Base-by-base conservation (phyloP, 805 yeast species). In the Starmerella bacillaris region DNA sequence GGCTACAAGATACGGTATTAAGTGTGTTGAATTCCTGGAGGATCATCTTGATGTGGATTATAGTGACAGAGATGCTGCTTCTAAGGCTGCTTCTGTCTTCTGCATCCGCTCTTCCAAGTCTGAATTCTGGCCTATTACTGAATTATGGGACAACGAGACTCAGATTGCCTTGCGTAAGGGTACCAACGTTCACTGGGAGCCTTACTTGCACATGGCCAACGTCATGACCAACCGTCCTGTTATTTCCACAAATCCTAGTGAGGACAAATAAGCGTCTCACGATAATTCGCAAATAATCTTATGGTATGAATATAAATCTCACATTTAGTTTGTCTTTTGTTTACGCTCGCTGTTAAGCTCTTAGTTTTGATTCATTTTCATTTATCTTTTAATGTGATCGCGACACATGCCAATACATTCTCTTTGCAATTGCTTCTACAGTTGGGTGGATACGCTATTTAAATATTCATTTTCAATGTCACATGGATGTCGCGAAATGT, bases 1-100 rank as follows among this genome's bases (percentile, higher is more conserved):
- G 44, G 94, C 93, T 5, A 74, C 84, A 4, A 71, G 96, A 54
- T 76, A 77, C 55, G 94, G 94, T 3, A 77, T 86, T 46, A 77
- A 74, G 58, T 82, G 94, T 38, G 74, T 84, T 38, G 77, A 82
- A 55, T 89, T 79, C 56, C 71, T 86, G 44, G 96, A 89, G 57
- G 65, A 72, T 18, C 41, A 54, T 40, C 55, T 49, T 30, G 24
- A 37, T 15, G 36, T 33, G 24, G 37, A 45, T 34, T 45, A 39
- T 38, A 16, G 14, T 8, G 33, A 42, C 37, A 36, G 40, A 22
- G 29, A 36, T 8, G 49, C 39, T 8, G 29, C 40, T 4, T 38
- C 43, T 3, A 30, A 34, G 7, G 43, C 51, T 17, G 53, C 31
- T 83, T 69, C 77, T 27, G 93, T 86, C 18, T 59, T 86, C 42